Base-by-base conservation (phyloP, 2,329 filamentous ascomycete genomes). In the Cladobotryum mycophilum region DNA sequence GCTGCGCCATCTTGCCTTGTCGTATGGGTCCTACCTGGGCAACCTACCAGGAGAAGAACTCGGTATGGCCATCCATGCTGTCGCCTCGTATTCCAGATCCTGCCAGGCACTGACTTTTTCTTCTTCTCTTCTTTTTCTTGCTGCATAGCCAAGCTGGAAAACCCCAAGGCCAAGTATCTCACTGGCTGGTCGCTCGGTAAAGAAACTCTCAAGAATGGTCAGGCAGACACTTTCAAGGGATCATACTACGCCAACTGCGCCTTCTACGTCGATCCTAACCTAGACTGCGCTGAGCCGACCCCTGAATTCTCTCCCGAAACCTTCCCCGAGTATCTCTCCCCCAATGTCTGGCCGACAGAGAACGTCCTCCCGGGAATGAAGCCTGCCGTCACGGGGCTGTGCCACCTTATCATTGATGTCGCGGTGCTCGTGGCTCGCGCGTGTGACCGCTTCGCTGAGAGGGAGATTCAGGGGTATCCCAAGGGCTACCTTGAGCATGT, bases 391-490 rank as follows among this genome's bases (percentile, higher is more conserved):
- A 85, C 92, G 58, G 75, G 81, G 37, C 78, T 97, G 30, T 96
- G 91, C 67, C 75, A 74, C 1, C 71, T 97, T 55, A 89, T 97
- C 61, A 96, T 97, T 58, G 89, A 96, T 61, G 87, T 86, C 0
- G 93, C 89, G 1, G 87, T 86, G 3, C 76, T 97, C 8, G 93
- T 99, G 5, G 93, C 93, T 1, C 75, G 84, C n/a, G 89, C 88
- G 3, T 96, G 92, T 68, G 92, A 96, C 71, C 79, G 78, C 49
- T 97, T 89, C 68, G 93, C 91, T 2, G 78, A 83, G 64, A 76
- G 80, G 51, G 88, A 95, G 56, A 88, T 97, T 41, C 72, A 81
- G 0, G 86, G 76, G 2, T 97, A 97, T 64, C 81, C 82, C 44
- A 64, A 70, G 4, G 88, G 86, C 1, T 96, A 95, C 63, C 75